These are phyloP conservation scores for Penicillium palitans DNA, from an alignment of 2,329 filamentous ascomycete genomes.

Conservation along the genomic window DNA sequence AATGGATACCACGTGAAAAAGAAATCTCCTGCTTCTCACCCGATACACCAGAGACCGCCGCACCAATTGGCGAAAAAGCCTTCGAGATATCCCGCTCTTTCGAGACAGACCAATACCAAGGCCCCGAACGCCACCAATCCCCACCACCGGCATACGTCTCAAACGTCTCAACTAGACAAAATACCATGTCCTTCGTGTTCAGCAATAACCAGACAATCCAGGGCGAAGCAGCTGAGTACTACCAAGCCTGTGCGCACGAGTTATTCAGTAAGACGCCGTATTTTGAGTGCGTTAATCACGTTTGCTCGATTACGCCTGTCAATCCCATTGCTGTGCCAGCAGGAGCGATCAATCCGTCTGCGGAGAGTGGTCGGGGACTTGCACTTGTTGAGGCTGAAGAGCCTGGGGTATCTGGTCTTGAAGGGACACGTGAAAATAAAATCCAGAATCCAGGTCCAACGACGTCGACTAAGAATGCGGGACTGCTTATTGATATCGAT, in stretches of 20 bases:
- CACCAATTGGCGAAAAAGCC: slow-evolving; percentile 11
- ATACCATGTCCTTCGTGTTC: slow-evolving; percentile 27
- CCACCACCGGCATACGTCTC: slow-evolving; percentile 8
- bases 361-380: slow-evolving; percentile 18
- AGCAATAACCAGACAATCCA: slow-evolving; percentile 27
- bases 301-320: slow-evolving; percentile 40
- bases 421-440: background rate
- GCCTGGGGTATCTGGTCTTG: background rate
- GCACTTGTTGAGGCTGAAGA: slow-evolving; percentile 20
- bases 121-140: background rate
- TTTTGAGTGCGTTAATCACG: slow-evolving; percentile 48
- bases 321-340: slow-evolving; percentile 19
- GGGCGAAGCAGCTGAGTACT: slow-evolving; percentile 44
- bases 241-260: slow-evolving; percentile 49
- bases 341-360: background rate
- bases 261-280: slow-evolving; percentile 43
- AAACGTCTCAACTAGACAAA: slow-evolving; percentile 13
- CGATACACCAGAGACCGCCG: slow-evolving; percentile 32
- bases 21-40: slow-evolving; percentile 35
- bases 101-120: background rate
- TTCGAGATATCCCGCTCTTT: slow-evolving; percentile 20
- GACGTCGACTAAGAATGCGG: background rate
- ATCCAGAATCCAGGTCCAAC: background rate
- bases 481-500: slow-evolving; percentile 25
- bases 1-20: slow-evolving; percentile 30